These are phyloP conservation scores for Geotrichum australiense DNA, from an alignment of 1,139 yeast species.

Conservation along the genomic window DNA sequence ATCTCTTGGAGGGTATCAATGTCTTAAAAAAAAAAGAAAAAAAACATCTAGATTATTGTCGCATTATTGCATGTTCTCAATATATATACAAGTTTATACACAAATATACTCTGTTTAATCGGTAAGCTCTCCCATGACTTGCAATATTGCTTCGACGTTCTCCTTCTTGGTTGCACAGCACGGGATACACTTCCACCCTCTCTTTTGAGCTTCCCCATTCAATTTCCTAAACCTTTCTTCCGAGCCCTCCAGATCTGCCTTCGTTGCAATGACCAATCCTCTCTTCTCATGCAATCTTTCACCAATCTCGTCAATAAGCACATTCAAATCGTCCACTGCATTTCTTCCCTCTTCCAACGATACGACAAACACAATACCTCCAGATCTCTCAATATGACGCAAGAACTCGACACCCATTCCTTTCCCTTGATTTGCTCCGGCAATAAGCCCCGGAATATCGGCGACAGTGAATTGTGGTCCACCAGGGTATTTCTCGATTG, in stretches of 20 bases:
- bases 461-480: constrained; percentile 80
- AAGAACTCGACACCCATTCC: constrained; percentile 94
- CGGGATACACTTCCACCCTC: constrained; percentile 67
- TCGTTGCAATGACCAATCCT: constrained; percentile 77
- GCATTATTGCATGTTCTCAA: no score
- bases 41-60: no score
- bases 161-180: constrained; percentile 72
- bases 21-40: no score
- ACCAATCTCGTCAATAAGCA: constrained; percentile 67
- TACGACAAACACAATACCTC: constrained; percentile 81
- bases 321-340: constrained; percentile 47
- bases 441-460: constrained; percentile 91
- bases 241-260: constrained; percentile 67
- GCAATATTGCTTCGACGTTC: constrained; percentile 63
- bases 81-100: no score
- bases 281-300: constrained; percentile 52
- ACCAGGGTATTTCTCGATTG: constrained; percentile 62
- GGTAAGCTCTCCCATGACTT: constrained; percentile 61
- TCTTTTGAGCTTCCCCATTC: constrained; percentile 33
- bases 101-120: no score
- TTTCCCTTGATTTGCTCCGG: constrained; percentile 71
- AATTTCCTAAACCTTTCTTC: constrained; percentile 42
- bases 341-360: constrained; percentile 46
- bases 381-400: constrained; percentile 86
- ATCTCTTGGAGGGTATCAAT: no score